Conservation (phyloP, 306 rosid genomes). For the Geum urbanum region DNA sequence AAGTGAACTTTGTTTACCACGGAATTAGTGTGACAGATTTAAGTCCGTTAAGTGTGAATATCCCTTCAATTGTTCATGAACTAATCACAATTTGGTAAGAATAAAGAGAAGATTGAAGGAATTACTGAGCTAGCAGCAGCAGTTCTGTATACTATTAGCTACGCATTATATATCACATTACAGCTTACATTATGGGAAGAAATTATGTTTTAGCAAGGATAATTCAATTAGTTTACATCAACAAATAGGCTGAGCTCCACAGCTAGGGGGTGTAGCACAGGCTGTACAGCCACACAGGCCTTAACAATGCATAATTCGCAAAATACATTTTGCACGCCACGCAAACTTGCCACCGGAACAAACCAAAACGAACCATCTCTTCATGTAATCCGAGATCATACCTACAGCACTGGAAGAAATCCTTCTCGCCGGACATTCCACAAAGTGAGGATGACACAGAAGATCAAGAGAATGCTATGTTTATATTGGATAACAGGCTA, state of each 20-base stretch:
- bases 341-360: neutral
- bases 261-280: neutral
- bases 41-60: too few species aligned
- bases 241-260: neutral
- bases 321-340: neutral
- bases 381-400: neutral
- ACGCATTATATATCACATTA: neutral
- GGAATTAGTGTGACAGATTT: too few species aligned
- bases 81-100: too few species aligned
- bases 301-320: neutral
- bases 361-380: neutral
- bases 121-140: too few species aligned
- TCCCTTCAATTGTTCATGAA: too few species aligned
- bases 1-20: too few species aligned
- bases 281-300: neutral
- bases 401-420: neutral
- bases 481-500: neutral
- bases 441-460: neutral
- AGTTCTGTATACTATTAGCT: neutral
- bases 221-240: neutral
- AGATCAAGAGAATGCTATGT: neutral
- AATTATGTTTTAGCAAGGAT: neutral
- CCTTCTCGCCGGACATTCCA: neutral
- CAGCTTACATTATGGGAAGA: slow-evolving; percentile 4
- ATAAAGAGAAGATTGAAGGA: too few species aligned